Evolutionary conservation across 495 filamentous ascomycete species (phyloP).

Genomic region (Tuber melanosporum): DNA sequence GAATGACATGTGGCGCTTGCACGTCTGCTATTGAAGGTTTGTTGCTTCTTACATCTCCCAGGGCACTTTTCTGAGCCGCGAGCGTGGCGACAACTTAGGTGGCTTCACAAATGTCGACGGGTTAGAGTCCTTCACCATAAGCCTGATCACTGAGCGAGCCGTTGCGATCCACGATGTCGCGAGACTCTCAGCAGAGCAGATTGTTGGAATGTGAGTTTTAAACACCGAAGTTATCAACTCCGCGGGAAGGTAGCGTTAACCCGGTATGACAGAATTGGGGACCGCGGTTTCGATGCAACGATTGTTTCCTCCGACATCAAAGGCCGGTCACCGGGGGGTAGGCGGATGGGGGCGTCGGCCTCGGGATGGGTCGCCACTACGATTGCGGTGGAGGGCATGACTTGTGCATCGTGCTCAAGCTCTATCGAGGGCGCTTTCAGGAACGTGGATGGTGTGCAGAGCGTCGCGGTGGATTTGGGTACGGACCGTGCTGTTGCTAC

Average conservation of each 20-base stretch:
- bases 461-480: conserved; percentile 88
- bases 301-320: conserved; percentile 69
- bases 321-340: conserved; percentile 47
- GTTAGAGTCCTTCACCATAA: conserved; percentile 76
- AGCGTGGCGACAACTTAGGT: conserved; percentile 27
- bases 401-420: conserved; percentile 88
- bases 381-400: conserved; percentile 86
- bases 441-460: conserved; percentile 66
- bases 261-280: conserved; percentile 58
- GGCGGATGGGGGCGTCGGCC: conserved; percentile 25
- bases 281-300: conserved; percentile 88
- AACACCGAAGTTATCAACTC: not conserved
- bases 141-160: conserved; percentile 84
- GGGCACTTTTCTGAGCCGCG: conserved; percentile 2
- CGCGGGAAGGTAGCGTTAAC: not conserved
- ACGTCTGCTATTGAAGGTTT: conserved; percentile 82
- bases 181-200: conserved; percentile 61
- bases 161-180: conserved; percentile 82
- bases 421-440: conserved; percentile 80
- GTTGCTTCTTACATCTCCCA: conserved; percentile 46
- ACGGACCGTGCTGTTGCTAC: conserved; percentile 86
- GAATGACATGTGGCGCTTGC: conserved; percentile 96
- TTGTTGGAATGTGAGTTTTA: conserved; percentile 57
- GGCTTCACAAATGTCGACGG: conserved; percentile 77
- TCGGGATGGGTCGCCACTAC: conserved; percentile 57